These are phyloP conservation scores for Skeletonema costatum DNA, from an alignment of 108 stramenopile genomes.

Conservation along the genomic window DNA sequence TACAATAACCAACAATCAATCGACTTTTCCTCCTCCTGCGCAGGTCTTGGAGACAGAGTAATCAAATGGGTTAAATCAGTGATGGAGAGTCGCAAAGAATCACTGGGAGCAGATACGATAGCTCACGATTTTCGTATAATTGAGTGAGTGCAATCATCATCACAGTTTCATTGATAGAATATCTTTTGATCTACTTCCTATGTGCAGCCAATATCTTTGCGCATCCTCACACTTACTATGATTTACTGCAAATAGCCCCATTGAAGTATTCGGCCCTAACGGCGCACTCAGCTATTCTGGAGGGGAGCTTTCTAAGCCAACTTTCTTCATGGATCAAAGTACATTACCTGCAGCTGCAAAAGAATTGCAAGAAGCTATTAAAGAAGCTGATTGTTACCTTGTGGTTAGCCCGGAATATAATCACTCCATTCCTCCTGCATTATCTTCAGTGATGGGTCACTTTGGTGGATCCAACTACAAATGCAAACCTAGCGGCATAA, in stretches of 20 bases:
- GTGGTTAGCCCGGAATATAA: constrained; percentile 71
- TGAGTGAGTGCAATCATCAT: constrained; percentile 18
- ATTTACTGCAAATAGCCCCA: constrained; percentile 17
- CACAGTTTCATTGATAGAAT: not conserved
- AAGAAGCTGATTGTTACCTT: constrained; percentile 67
- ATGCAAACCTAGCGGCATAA: constrained; percentile 63
- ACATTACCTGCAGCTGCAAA: constrained; percentile 47
- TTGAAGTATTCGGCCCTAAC: constrained; percentile 54
- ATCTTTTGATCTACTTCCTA: not conserved
- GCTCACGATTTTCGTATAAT: constrained; percentile 57
- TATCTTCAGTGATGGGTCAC: constrained; percentile 62
- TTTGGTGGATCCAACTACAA: constrained; percentile 59
- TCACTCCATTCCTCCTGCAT: constrained; percentile 60
- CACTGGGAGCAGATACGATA: constrained; percentile 47
- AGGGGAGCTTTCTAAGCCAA: constrained; percentile 49
- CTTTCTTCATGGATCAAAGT: constrained; percentile 46
- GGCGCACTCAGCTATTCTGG: constrained; percentile 58
- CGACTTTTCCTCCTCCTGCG: not conserved
- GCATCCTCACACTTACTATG: not conserved
- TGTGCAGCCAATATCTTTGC: not conserved
- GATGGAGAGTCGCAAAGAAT: constrained; percentile 33
- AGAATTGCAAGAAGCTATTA: constrained; percentile 48
- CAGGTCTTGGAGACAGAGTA: constrained; percentile 62
- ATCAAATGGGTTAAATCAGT: constrained; percentile 56
- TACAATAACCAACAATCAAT: not conserved